These are phyloP conservation scores for Xerocomellus chrysenteron DNA, from an alignment of 768 basidiomycete genomes.

Conservation along the genomic window DNA sequence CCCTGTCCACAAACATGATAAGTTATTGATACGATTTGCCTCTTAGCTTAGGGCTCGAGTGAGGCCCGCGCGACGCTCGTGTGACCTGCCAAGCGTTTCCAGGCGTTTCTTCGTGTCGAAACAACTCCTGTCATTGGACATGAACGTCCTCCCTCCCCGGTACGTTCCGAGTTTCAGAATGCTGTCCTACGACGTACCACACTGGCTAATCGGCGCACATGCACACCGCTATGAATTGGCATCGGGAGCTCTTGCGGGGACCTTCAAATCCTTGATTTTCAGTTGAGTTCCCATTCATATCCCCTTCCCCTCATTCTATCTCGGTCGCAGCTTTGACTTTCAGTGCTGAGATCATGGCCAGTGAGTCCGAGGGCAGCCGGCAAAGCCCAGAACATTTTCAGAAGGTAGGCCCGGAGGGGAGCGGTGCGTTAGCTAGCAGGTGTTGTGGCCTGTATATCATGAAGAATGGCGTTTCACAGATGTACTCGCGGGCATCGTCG, in stretches of 20 bases:
- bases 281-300: neutral
- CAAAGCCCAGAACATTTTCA: constrained; percentile 11
- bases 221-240: neutral
- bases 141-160: neutral
- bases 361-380: neutral
- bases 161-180: neutral
- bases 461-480: neutral
- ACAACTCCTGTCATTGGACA: neutral
- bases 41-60: neutral
- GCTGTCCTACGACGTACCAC: neutral
- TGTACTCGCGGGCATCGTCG: constrained; percentile 1
- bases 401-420: constrained; percentile 8
- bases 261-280: neutral
- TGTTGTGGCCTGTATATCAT: neutral
- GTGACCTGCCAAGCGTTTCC: neutral
- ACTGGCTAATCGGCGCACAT: too few relatives aligned
- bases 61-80: neutral
- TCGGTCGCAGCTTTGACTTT: neutral
- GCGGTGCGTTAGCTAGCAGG: neutral
- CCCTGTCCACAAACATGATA: too few relatives aligned
- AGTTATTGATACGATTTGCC: neutral
- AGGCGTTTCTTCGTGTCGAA: neutral
- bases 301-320: neutral
- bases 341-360: constrained; percentile 13
- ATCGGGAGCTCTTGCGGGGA: neutral